Conservation (phyloP, 2,329 filamentous ascomycete genomes). For the Nothopassalora personata region DNA sequence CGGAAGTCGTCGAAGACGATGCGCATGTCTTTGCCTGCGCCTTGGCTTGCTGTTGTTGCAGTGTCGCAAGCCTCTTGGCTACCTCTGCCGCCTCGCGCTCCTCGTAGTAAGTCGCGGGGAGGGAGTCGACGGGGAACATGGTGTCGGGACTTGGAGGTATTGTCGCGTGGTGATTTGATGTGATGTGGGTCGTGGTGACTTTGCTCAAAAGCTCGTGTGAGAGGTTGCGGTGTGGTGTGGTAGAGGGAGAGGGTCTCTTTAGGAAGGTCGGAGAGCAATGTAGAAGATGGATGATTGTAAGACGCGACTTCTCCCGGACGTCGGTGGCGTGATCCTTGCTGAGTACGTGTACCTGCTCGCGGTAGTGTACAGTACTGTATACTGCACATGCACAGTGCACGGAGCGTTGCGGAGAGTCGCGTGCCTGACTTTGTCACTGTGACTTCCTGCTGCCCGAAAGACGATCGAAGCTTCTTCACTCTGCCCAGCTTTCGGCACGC, state of each 20-base stretch:
- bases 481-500: background rate
- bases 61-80: slow-evolving; percentile 19
- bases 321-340: background rate
- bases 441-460: background rate
- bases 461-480: background rate
- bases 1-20: slow-evolving; percentile 9
- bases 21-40: slow-evolving; percentile 13
- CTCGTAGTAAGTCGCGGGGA: slow-evolving; percentile 30
- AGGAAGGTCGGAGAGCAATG: background rate
- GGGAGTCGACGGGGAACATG: slow-evolving; percentile 32
- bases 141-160: slow-evolving; percentile 4
- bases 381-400: background rate
- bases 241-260: background rate
- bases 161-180: background rate
- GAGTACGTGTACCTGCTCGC: background rate
- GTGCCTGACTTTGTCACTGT: background rate
- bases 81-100: slow-evolving; percentile 27
- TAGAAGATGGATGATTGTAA: background rate
- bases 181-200: background rate
- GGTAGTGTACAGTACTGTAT: background rate
- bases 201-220: background rate
- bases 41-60: slow-evolving; percentile 20
- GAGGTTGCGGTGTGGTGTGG: background rate
- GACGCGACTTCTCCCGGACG: background rate
- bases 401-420: background rate